Base-by-base conservation (phyloP, 78 protist species). In the Polysphondylium violaceum region DNA sequence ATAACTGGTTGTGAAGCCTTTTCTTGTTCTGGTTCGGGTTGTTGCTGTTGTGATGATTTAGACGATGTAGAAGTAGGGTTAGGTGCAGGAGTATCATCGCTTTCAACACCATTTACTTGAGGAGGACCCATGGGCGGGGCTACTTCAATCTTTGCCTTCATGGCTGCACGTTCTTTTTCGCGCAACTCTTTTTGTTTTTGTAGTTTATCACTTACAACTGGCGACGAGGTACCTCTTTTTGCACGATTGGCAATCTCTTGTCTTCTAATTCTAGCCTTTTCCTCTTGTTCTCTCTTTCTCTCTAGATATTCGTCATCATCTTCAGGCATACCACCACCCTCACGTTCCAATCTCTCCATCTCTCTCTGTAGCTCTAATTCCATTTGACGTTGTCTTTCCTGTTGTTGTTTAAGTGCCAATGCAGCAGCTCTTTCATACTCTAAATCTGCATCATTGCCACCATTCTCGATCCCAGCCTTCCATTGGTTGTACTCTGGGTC, bases 311-410 rank as follows among this genome's bases (percentile, higher is more conserved):
- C 87, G 33, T 21, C n/a, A 35, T 76, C 87, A 9, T 40, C 55
- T 36, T 76, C 74, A 0, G 27, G 25, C 31, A 6, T 36, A 4
- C 59, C 74, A 59, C 27, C 50, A n/a, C 55, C 87, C 2, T 76
- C 87, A 12, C 64, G 64, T 11, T 36, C 89, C 9, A 81, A 41
- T 81, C 89, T 81, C 41, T 50, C 79, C 6, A 50, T 19, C 12
- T 73, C 61, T 55, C 35, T 55, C 55, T 73, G 79, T 2, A 73
- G 25, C 16, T 51, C 89, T 43, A 53, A 55, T 29, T 51, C 79
- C 76, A 56, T 73, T 27, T 27, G 78, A 38, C 44, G 50, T 68
- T 81, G 76, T 40, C 47, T 81, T 31, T 81, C 89, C 16, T 65
- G 69, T 68, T 81, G 89, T 56, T 68, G 50, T 68, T 56, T 69